These are phyloP conservation scores for Grosmannia clavigera DNA, from an alignment of 2,329 filamentous ascomycete species.

Conservation along the genomic window DNA sequence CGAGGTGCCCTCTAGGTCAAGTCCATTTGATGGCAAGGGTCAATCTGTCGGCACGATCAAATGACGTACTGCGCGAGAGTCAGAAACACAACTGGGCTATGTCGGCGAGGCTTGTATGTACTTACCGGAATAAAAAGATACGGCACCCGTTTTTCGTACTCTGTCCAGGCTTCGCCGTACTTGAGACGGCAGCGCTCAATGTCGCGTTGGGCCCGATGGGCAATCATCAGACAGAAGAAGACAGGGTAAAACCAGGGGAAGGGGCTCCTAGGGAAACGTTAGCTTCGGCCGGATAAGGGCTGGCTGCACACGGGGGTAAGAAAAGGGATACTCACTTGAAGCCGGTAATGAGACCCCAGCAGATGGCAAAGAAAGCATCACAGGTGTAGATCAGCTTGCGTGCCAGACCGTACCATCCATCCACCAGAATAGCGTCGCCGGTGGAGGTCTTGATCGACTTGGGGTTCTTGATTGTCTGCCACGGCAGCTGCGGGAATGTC, in stretches of 20 bases:
- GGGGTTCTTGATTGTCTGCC: constrained; percentile 63
- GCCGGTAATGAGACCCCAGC: constrained; percentile 71
- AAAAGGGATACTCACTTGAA: constrained; percentile 33
- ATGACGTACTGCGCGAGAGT: not conserved
- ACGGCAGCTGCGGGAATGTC: constrained; percentile 70
- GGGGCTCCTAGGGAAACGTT: constrained; percentile 35
- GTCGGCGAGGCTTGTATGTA: not conserved
- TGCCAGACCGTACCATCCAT: constrained; percentile 67
- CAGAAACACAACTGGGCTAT: not conserved
- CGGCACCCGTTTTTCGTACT: constrained; percentile 16
- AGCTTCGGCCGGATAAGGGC: not conserved
- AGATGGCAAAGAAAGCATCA: constrained; percentile 64
- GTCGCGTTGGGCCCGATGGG: constrained; percentile 65
- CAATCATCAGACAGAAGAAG: constrained; percentile 74
- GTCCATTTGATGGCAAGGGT: not conserved
- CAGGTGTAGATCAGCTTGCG: constrained; percentile 73
- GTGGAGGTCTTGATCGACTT: constrained; percentile 54
- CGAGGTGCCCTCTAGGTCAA: not conserved
- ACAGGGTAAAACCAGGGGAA: constrained; percentile 87
- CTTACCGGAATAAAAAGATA: constrained; percentile 35
- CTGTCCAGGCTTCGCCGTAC: constrained; percentile 40
- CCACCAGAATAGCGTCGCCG: constrained; percentile 58
- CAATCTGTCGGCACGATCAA: not conserved
- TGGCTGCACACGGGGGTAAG: not conserved
- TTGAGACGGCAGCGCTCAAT: constrained; percentile 65